Percentiles rank a stretch among this genome's conserved stretches.
Evolutionary conservation across 306 rosid species (phyloP).

Genomic region (Gynostemma pentaphyllum): DNA sequence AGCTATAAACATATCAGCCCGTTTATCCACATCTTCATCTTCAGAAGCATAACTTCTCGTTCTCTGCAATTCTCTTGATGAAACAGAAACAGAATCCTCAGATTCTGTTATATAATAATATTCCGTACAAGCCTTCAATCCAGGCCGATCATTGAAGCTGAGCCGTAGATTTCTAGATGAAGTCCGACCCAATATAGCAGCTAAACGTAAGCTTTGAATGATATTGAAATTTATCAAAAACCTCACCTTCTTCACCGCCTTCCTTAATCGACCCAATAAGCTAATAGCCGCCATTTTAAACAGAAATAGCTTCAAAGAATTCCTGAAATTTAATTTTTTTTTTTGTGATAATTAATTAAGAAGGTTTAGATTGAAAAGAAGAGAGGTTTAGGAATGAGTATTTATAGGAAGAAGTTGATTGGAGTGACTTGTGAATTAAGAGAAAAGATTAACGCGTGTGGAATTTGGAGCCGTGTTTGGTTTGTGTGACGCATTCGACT

Average conservation of each 20-base stretch:
- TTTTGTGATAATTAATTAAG: neutral
- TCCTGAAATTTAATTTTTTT: neutral
- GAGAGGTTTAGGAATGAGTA: neutral
- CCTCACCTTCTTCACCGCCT: conserved; percentile 46
- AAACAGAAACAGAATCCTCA: conserved; percentile 17
- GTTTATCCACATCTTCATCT: conserved; percentile 59
- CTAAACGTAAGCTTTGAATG: conserved; percentile 36
- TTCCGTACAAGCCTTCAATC: conserved; percentile 23
- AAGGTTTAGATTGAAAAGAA: neutral
- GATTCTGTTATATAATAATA: conserved; percentile 16
- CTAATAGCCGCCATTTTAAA: conserved; percentile 14
- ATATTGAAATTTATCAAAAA: conserved; percentile 34
- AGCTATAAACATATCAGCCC: conserved; percentile 57
- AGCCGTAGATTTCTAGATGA: conserved; percentile 16
- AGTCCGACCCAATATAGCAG: conserved; percentile 26
- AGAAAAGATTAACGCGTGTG: neutral
- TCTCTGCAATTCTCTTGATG: conserved; percentile 34
- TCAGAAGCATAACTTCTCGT: conserved; percentile 45
- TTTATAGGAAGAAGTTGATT: neutral
- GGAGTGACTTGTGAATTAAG: neutral
- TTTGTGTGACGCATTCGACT: too few species aligned
- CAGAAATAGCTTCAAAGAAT: neutral
- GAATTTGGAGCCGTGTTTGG: conserved; percentile 3
- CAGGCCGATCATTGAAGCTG: conserved; percentile 49
- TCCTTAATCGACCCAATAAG: conserved; percentile 34